Percentiles rank a stretch among this genome's conserved stretches.
These are phyloP conservation scores for Pyrus betulifolia DNA, from an alignment of 306 rosid species.

Conservation along the genomic window DNA sequence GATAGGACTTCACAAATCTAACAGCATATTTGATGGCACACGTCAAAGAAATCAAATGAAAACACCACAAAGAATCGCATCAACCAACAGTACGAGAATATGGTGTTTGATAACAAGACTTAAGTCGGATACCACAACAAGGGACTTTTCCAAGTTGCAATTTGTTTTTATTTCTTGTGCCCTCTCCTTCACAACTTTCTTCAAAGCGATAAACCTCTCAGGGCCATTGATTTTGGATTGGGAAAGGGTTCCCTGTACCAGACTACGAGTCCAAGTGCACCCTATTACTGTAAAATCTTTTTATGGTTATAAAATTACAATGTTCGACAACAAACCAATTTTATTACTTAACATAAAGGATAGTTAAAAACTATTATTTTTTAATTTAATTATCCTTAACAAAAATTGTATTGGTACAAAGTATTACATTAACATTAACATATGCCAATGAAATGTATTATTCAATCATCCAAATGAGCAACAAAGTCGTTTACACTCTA, in stretches of 20 bases:
- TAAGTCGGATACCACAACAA: not conserved
- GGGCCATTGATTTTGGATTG: not conserved
- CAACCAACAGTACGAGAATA: not conserved
- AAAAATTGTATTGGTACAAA: no score
- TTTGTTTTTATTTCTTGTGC: not conserved
- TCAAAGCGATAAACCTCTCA: not conserved
- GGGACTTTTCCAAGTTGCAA: not conserved
- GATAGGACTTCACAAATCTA: not conserved
- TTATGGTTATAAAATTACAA: no score
- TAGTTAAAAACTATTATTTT: no score
- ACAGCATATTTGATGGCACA: not conserved
- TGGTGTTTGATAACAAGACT: not conserved
- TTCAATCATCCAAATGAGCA: no score
- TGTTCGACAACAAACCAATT: no score
- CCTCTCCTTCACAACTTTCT: not conserved
- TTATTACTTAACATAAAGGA: no score
- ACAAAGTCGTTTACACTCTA: no score
- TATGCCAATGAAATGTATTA: no score
- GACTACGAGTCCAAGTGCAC: not conserved
- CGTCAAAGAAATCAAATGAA: not conserved
- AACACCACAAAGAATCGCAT: not conserved
- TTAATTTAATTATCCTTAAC: no score
- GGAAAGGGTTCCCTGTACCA: not conserved
- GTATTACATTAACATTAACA: no score
- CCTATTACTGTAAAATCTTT: no score